Evolutionary conservation across 768 basidiomycete genomes (phyloP).

Genomic region (Lentinus brumalis): DNA sequence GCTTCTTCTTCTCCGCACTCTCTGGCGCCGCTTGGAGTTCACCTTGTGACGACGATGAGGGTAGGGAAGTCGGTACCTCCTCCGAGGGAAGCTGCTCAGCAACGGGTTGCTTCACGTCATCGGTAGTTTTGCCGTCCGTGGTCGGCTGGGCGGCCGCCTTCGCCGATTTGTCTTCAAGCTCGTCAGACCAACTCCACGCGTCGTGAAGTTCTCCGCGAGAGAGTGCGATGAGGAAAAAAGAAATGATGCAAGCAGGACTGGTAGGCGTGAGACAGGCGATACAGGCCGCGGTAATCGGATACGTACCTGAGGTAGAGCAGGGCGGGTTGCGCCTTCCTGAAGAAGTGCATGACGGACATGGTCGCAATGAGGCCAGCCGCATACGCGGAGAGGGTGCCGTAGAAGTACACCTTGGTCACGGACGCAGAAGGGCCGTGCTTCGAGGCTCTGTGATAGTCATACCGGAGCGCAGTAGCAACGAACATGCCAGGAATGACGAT

Average conservation of each 20-base stretch:
- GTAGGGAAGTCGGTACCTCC: background rate
- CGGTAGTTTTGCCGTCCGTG: background rate
- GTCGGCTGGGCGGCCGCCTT: background rate
- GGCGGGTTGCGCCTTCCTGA: slow-evolving; percentile 83
- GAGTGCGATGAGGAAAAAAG: slow-evolving; percentile 61
- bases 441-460: slow-evolving; percentile 58
- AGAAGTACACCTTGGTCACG: slow-evolving; percentile 78
- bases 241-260: slow-evolving; percentile 77
- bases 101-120: background rate
- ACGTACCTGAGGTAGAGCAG: slow-evolving; percentile 85
- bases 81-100: background rate
- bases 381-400: slow-evolving; percentile 69
- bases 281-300: background rate
- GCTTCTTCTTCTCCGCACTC: background rate
- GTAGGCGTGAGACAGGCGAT: background rate
- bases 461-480: slow-evolving; percentile 83
- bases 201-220: slow-evolving; percentile 68
- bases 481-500: slow-evolving; percentile 72
- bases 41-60: background rate
- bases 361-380: slow-evolving; percentile 70
- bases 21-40: background rate
- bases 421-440: slow-evolving; percentile 29
- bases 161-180: slow-evolving; percentile 18
- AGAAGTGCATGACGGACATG: slow-evolving; percentile 83
- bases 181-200: slow-evolving; percentile 76